Conservation (phyloP, 495 filamentous ascomycete genomes). For the Aspergillus nidulans region DNA sequence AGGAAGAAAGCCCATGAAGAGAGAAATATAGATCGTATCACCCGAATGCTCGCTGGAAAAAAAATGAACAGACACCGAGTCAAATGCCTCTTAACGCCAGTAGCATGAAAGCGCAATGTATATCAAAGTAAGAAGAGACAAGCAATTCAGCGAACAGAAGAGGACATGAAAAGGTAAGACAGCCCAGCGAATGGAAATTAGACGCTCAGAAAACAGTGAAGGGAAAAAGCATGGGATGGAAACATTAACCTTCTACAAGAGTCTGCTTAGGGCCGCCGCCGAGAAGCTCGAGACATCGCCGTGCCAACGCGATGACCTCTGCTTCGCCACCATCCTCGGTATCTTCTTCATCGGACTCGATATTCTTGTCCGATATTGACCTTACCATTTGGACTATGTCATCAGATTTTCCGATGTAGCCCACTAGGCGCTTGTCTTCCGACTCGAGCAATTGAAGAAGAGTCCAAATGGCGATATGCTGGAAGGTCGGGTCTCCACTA, state of each 20-base stretch:
- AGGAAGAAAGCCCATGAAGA: constrained; percentile 5
- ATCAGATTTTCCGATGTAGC: constrained; percentile 78
- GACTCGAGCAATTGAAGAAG: constrained; percentile 92
- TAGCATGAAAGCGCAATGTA: constrained; percentile 17
- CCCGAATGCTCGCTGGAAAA: constrained; percentile 38
- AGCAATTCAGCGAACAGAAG: constrained; percentile 6
- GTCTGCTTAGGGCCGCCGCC: constrained; percentile 55
- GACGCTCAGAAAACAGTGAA: constrained; percentile 11
- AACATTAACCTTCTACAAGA: constrained; percentile 49
- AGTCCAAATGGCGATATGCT: constrained; percentile 99
- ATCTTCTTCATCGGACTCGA: constrained; percentile 87
- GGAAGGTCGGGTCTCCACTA: constrained; percentile 94
- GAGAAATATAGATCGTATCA: constrained; percentile 23
- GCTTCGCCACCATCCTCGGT: constrained; percentile 89
- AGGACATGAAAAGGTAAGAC: constrained; percentile 14
- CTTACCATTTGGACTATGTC: constrained; percentile 89
- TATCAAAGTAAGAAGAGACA: constrained; percentile 8
- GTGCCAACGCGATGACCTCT: constrained; percentile 88
- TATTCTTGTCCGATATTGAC: constrained; percentile 79
- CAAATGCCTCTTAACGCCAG: constrained; percentile 37
- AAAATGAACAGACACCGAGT: constrained; percentile 24
- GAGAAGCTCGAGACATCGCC: constrained; percentile 83
- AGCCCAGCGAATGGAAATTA: constrained; percentile 9
- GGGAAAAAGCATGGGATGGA: background rate
- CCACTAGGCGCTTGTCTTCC: constrained; percentile 78